Evolutionary conservation across 345 rosid species (phyloP).

Genomic region (Gossypium anomalum): DNA sequence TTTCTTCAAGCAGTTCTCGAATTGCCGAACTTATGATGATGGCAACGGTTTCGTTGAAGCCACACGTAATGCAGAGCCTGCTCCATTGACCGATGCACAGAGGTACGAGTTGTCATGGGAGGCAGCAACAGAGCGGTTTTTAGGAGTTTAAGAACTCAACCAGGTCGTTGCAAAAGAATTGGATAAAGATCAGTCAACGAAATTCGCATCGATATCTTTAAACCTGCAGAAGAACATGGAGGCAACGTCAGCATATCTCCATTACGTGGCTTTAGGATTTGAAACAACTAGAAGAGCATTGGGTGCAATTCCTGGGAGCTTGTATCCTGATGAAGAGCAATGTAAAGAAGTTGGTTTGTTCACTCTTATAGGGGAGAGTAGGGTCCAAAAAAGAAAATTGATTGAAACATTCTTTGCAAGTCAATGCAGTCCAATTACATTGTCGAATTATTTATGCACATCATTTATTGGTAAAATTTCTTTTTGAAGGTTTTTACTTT

Average conservation of each 20-base stretch:
- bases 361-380: neutral
- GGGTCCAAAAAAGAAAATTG: too few species aligned
- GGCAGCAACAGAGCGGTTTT: slow-evolving; percentile 76
- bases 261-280: slow-evolving; percentile 60
- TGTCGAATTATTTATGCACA: too few species aligned
- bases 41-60: slow-evolving; percentile 50
- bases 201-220: slow-evolving; percentile 49
- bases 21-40: slow-evolving; percentile 55
- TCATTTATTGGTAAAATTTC: too few species aligned
- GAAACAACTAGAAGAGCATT: slow-evolving; percentile 72
- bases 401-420: too few species aligned
- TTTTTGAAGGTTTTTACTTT: too few species aligned
- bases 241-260: slow-evolving; percentile 68
- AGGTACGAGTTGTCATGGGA: slow-evolving; percentile 81
- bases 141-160: slow-evolving; percentile 46
- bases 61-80: slow-evolving; percentile 61
- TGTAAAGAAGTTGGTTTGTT: slow-evolving; percentile 70
- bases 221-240: slow-evolving; percentile 46
- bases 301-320: slow-evolving; percentile 78
- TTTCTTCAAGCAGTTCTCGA: slow-evolving; percentile 67
- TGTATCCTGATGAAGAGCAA: slow-evolving; percentile 77
- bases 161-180: slow-evolving; percentile 9
- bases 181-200: slow-evolving; percentile 21
- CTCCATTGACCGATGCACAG: slow-evolving; percentile 53
- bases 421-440: too few species aligned